Evolutionary conservation across 2,329 filamentous ascomycete genomes (phyloP), one percentile per base, ranked within the genome.

Genomic region (Aspergillus arachidicola): DNA sequence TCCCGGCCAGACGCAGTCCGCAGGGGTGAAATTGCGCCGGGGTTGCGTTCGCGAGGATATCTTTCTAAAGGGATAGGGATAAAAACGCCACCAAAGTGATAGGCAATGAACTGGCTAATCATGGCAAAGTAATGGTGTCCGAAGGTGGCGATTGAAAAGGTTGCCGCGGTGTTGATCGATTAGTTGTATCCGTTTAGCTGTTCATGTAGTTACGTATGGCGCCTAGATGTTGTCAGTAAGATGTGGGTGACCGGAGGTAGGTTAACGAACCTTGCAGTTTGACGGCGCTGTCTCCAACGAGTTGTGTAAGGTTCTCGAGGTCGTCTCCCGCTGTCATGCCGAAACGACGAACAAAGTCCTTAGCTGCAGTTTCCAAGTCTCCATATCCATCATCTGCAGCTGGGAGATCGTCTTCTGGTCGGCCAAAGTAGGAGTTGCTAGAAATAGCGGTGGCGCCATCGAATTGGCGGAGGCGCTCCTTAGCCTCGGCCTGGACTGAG

Each of bases 251-350:
- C 2, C 16, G 30, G 19, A 2, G 23, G 6, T 28, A 5, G 6
- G 50, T 53, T 19, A 51, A 68, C 75, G 66, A 84, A 74, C 91
- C 93, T 82, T 97, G 93, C 74, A 98, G 83, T 79, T 89, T 91
- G 54, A 85, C 87, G 16, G 93, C 93, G 48, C 93, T 94, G 73
- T 97, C 93, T 34, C 94, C 95, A 5, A 97, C 82, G 66, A 93
- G 85, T 70, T 89, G 88, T 28, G 89, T 91, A 71, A 98, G 79
- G 78, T 97, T 97, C 78, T 99, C 95, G 61, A 99, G 81, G 78
- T 99, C 95, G 75, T 99, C 95, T 61, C 93, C 94, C 28, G 95
- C 94, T 4, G 94, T 98, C 71, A 97, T 91, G 57, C 95, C 95
- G 75, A 98, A 97, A 75, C 92, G 93, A 74, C 95, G 89, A 36